Base-by-base conservation (phyloP, 2,329 filamentous ascomycete species). In the Fusarium chuoi region DNA sequence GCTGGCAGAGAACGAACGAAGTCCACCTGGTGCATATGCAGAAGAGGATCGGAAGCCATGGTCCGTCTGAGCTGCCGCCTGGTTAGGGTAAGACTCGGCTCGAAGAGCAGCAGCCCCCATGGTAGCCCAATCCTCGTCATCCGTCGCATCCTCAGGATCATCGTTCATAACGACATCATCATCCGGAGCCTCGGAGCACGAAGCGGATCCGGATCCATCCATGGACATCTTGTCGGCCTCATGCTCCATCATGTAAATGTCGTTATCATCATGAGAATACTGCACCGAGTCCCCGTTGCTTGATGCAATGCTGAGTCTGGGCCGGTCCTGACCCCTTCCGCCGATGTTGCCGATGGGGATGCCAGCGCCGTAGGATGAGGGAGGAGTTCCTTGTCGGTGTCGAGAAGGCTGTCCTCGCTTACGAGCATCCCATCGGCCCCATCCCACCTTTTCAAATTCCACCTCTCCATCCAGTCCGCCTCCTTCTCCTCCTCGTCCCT, bases 161-260 rank as follows among this genome's bases (percentile, higher is more conserved):
- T 94, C 92, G 77, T 91, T 91, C 85, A 91, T 89, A 75, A 85
- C 85, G 70, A 90, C 87, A 68, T 91, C 89, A 67, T 93, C 92
- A 62, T 91, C 90, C 46, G 89, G 89, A 24, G 92, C 92, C 77
- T 94, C 93, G 38, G 92, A 94, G 79, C 93, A 95, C 18, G 93
- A 95, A 56, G 90, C 92, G 59, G 91, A 93, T 62, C 84, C 89
- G 22, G 89, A 90, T 48, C 90, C 89, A 70, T 94, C 92, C 79
- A 93, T 88, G 70, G 95, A 98, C 96, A 98, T 98, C 82, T 95
- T 96, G 84, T 98, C 96, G 41, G 93, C 95, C 82, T 97, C 95
- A 78, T 95, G 89, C 82, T 96, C 94, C 78, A 93, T 87, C 88
- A 95, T 92, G 79, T 87, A 89, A 74, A 90, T 86, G 75, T 90